Conservation (phyloP, 2,329 filamentous ascomycete genomes). For the Colletotrichum paranaense region DNA sequence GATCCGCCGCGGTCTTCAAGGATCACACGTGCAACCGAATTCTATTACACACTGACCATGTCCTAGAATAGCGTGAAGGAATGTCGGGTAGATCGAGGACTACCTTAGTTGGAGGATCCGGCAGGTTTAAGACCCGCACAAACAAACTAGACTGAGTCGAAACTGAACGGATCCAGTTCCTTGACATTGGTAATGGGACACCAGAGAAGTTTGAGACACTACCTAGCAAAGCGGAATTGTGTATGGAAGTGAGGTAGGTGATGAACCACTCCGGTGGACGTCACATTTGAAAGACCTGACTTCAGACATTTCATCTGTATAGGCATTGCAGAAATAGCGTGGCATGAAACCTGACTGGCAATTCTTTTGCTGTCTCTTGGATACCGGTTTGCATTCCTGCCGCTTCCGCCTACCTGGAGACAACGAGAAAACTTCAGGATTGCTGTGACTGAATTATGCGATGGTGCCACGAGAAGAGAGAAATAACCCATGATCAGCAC, state of each 20-base stretch:
- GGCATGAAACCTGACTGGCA: background rate
- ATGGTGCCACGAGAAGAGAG: too few relatives aligned
- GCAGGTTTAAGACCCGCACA: background rate
- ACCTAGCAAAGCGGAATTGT: background rate
- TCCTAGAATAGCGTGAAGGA: background rate
- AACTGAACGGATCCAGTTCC: background rate
- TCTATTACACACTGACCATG: background rate
- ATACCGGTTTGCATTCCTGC: too few relatives aligned
- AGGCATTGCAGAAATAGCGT: too few relatives aligned
- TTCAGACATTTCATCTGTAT: too few relatives aligned
- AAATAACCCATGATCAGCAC: background rate
- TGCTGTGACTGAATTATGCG: too few relatives aligned
- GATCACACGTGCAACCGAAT: background rate
- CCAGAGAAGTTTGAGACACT: background rate
- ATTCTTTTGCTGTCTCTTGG: background rate
- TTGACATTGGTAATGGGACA: background rate
- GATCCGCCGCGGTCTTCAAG: background rate
- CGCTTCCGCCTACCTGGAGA: too few relatives aligned
- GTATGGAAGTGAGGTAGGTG: background rate
- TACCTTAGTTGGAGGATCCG: background rate
- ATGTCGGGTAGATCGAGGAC: background rate
- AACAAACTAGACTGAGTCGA: background rate
- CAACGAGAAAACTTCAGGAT: too few relatives aligned
- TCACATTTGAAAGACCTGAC: background rate
- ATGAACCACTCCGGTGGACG: background rate